Conservation (phyloP, 1,284 basidiomycete genomes). For the Heliocybe sulcata region DNA sequence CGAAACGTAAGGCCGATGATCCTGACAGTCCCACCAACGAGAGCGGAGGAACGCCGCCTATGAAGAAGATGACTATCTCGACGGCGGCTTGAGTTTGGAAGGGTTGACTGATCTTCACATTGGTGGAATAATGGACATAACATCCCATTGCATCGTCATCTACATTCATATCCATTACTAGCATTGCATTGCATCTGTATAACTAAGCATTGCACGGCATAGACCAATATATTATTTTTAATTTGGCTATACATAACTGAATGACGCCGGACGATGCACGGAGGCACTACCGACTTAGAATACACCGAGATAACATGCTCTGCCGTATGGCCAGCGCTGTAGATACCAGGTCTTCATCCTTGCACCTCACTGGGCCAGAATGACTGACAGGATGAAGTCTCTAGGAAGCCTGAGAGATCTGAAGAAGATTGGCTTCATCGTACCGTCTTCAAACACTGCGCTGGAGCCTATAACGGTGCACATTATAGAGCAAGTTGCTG, state of each 20-base stretch:
- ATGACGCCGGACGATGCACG: too few species aligned
- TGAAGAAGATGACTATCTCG: slow-evolving; percentile 12
- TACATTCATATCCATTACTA: not conserved
- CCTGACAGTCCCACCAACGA: slow-evolving; percentile 6
- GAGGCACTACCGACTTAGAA: too few species aligned
- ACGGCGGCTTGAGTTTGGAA: not conserved
- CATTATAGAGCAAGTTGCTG: not conserved
- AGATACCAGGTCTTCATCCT: not conserved
- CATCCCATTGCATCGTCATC: not conserved
- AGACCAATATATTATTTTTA: not conserved
- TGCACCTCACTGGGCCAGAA: too few species aligned
- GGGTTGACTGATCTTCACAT: not conserved
- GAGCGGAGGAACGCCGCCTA: slow-evolving; percentile 12
- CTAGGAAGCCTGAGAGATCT: not conserved
- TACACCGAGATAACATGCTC: too few species aligned
- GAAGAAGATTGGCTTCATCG: not conserved
- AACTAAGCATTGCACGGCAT: not conserved
- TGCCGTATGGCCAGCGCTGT: not conserved
- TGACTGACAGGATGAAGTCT: not conserved
- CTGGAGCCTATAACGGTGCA: not conserved
- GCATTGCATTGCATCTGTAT: slow-evolving; percentile 1
- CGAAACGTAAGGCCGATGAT: slow-evolving; percentile 23
- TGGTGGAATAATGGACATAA: not conserved
- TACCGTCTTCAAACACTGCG: not conserved
- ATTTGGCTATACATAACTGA: not conserved